A percentile compares a stretch with the other conserved stretches of the same genome.
These are phyloP conservation scores for Coniferiporia weirii DNA, from an alignment of 1,284 basidiomycete genomes.

Conservation along the genomic window DNA sequence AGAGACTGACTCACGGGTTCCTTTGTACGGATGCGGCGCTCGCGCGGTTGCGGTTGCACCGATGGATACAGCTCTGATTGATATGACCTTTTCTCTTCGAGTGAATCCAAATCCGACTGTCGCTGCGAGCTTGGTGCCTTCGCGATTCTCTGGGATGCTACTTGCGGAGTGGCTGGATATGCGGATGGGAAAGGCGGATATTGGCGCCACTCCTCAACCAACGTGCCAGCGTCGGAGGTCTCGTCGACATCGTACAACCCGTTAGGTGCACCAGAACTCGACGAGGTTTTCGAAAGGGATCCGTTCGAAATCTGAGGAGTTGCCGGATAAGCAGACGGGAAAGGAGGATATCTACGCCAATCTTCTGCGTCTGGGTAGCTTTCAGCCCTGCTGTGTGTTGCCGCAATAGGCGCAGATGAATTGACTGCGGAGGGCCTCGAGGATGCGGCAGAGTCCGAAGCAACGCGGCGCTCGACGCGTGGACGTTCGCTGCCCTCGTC, in stretches of 20 bases:
- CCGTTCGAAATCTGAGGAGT: constrained; percentile 4
- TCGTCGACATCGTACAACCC: background rate
- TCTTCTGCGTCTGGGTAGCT: constrained; percentile 27
- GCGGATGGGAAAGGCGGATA: constrained; percentile 51
- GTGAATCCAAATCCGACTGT: constrained; percentile 1
- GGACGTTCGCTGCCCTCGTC: constrained; percentile 7
- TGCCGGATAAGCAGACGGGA: constrained; percentile 44
- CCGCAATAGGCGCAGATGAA: constrained; percentile 1
- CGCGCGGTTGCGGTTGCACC: background rate
- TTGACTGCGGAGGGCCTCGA: constrained; percentile 19
- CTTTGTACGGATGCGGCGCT: constrained; percentile 3
- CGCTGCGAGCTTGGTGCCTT: constrained; percentile 10
- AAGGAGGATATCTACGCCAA: constrained; percentile 44
- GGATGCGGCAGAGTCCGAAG: constrained; percentile 15
- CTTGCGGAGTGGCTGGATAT: constrained; percentile 44
- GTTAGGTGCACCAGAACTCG: background rate
- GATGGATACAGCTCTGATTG: background rate
- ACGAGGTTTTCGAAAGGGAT: constrained; percentile 21
- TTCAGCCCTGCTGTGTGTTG: constrained; percentile 1
- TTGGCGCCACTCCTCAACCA: constrained; percentile 36
- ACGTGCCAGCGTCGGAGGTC: background rate
- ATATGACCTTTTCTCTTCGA: background rate
- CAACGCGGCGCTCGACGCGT: constrained; percentile 3
- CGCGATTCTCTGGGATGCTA: constrained; percentile 21
- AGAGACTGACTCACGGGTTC: constrained; percentile 11